Conservation (phyloP, 129 eudicot genomes). For the Flaveria sonorensis region DNA sequence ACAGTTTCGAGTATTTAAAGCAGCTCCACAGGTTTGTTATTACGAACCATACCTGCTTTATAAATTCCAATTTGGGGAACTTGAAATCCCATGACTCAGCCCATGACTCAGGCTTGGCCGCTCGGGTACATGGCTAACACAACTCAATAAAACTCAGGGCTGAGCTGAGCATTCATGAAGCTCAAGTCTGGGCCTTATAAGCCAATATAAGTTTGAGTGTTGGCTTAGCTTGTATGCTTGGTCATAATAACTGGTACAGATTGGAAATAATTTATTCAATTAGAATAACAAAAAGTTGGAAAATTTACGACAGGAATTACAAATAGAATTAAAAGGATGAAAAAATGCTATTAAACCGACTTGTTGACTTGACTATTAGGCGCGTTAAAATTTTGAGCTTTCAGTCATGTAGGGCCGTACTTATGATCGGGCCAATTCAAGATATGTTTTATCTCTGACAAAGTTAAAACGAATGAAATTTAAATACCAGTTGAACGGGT, state of each 20-base stretch:
- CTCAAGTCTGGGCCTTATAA: background rate
- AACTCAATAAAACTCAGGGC: background rate
- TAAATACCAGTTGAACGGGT: background rate
- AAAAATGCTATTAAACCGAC: background rate
- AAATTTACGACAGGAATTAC: background rate
- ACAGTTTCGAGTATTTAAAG: constrained; percentile 88
- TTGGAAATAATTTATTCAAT: background rate
- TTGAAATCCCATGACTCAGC: background rate
- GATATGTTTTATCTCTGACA: background rate
- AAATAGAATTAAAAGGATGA: background rate
- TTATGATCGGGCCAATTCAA: background rate
- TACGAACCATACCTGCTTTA: constrained; percentile 4
- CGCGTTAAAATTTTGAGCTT: background rate
- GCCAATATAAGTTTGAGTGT: background rate
- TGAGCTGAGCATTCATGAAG: background rate
- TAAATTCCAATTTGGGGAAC: background rate
- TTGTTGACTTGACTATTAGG: background rate
- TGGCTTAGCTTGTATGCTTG: background rate
- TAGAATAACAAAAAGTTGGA: background rate
- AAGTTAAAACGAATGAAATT: too few relatives aligned
- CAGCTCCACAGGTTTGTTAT: constrained; percentile 93
- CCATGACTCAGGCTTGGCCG: background rate
- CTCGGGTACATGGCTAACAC: background rate
- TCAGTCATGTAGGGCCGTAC: background rate
- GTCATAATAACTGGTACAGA: background rate